Percentiles rank a stretch among this genome's conserved stretches.
phyloP scores from a whole-genome alignment of 805 yeast genomes.

The Ogataea henricii region DNA sequence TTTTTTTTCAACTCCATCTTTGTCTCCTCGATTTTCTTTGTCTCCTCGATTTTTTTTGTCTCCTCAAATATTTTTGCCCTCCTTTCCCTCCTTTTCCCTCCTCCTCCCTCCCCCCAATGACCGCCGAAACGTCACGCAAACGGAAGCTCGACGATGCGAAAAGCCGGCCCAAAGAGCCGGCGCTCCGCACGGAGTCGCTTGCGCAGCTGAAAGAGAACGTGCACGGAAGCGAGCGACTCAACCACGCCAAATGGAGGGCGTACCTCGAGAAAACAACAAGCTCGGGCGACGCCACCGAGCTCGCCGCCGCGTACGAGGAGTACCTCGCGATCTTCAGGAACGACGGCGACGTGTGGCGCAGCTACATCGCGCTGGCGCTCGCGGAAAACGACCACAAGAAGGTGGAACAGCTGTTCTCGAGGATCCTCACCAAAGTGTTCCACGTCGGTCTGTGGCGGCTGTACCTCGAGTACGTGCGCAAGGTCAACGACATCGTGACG shows the following conservation, averaged over 20 bases:
- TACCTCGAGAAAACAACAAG: conserved; percentile 49
- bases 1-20: no score
- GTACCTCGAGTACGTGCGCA: conserved; percentile 78
- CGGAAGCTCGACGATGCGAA: conserved; percentile 12
- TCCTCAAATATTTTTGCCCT: background rate
- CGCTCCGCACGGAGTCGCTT: conserved; percentile 43
- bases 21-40: background rate
- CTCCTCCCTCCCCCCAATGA: background rate
- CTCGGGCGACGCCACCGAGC: conserved; percentile 61
- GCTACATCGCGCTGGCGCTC: conserved; percentile 65
- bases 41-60: background rate
- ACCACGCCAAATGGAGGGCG: conserved; percentile 57
- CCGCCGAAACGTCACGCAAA: conserved; percentile 10
- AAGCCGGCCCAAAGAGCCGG: conserved; percentile 7
- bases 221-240: conserved; percentile 48
- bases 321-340: conserved; percentile 67
- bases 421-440: conserved; percentile 61
- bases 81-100: background rate
- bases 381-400: conserved; percentile 61
- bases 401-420: conserved; percentile 66
- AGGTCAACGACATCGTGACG: conserved; percentile 66
- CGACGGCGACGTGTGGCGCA: conserved; percentile 73
- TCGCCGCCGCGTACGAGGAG: conserved; percentile 57
- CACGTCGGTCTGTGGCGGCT: conserved; percentile 72
- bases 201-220: conserved; percentile 61